Conservation (phyloP, 2,329 filamentous ascomycete species). For the Aspergillus quadricinctus region DNA sequence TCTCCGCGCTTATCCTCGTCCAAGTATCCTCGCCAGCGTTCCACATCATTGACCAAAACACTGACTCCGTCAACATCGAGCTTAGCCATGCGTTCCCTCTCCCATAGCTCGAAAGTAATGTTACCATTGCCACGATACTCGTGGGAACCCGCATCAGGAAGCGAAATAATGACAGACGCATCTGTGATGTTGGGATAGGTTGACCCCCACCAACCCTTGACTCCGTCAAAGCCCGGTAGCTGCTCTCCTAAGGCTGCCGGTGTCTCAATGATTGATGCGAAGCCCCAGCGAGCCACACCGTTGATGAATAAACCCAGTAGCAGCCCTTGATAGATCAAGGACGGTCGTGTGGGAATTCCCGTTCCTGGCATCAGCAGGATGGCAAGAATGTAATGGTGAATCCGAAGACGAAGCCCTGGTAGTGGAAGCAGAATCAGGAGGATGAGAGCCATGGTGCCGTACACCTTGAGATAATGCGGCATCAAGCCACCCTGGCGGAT, state of each 20-base stretch:
- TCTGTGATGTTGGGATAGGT: constrained; percentile 53
- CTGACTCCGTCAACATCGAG: constrained; percentile 53
- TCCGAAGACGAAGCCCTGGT: constrained; percentile 74
- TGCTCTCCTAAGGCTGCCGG: constrained; percentile 60
- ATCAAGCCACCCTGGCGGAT: constrained; percentile 82
- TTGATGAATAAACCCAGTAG: constrained; percentile 90
- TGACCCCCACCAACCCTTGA: constrained; percentile 40
- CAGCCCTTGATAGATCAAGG: constrained; percentile 82
- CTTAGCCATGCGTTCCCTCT: constrained; percentile 34
- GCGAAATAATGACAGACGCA: constrained; percentile 39
- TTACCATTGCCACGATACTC: constrained; percentile 40
- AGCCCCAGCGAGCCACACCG: constrained; percentile 90
- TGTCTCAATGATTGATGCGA: constrained; percentile 83
- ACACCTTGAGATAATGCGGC: constrained; percentile 71
- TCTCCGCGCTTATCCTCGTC: constrained; percentile 46
- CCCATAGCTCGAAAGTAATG: constrained; percentile 44
- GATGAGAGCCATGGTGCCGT: constrained; percentile 61
- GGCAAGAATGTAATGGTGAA: constrained; percentile 92
- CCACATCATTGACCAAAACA: constrained; percentile 61
- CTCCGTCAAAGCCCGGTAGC: constrained; percentile 39
- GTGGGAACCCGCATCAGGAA: constrained; percentile 30
- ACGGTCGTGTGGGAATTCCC: constrained; percentile 78
- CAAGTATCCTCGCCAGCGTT: constrained; percentile 55
- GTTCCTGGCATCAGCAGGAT: constrained; percentile 85
- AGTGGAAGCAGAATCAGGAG: constrained; percentile 68